These are phyloP conservation scores for Harringtonia aguacate DNA, from an alignment of 2,329 filamentous ascomycete genomes.

Conservation along the genomic window DNA sequence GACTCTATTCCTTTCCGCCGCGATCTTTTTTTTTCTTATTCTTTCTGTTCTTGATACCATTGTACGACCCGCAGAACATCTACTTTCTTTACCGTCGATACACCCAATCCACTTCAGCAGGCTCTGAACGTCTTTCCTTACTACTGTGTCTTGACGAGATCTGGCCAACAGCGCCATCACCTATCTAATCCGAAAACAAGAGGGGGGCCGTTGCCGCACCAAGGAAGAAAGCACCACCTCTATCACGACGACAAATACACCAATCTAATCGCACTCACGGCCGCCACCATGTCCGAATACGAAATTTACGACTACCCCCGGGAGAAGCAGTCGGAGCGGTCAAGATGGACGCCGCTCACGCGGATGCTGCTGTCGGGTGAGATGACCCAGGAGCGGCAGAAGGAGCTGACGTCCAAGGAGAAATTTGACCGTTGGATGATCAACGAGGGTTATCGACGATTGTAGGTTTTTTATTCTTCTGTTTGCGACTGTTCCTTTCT, in stretches of 20 bases:
- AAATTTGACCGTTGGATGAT: constrained; percentile 83
- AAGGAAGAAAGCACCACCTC: no score
- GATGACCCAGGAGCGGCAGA: constrained; percentile 64
- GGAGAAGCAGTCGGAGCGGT: constrained; percentile 50
- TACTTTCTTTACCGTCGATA: constrained; percentile 1
- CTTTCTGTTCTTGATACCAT: background rate
- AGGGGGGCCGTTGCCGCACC: no score
- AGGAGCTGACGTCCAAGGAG: constrained; percentile 56
- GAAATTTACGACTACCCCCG: constrained; percentile 18
- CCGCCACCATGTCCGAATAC: constrained; percentile 22
- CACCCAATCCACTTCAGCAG: constrained; percentile 34
- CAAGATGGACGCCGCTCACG: constrained; percentile 73
- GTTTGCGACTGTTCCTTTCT: background rate
- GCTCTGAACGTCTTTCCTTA: constrained; percentile 33
- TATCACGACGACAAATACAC: background rate
- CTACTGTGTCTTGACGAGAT: background rate
- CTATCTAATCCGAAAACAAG: no score
- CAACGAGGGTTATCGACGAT: constrained; percentile 72
- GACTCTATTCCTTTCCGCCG: constrained; percentile 2
- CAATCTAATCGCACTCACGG: background rate
- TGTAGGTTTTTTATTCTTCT: constrained; percentile 39
- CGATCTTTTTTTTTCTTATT: background rate
- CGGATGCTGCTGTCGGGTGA: constrained; percentile 75
- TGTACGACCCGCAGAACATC: background rate
- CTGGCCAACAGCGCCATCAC: no score